A percentile compares a stretch with the other conserved stretches of the same genome.
phyloP scores from a whole-genome alignment of 495 filamentous ascomycete genomes.

The Tuber borchii region DNA sequence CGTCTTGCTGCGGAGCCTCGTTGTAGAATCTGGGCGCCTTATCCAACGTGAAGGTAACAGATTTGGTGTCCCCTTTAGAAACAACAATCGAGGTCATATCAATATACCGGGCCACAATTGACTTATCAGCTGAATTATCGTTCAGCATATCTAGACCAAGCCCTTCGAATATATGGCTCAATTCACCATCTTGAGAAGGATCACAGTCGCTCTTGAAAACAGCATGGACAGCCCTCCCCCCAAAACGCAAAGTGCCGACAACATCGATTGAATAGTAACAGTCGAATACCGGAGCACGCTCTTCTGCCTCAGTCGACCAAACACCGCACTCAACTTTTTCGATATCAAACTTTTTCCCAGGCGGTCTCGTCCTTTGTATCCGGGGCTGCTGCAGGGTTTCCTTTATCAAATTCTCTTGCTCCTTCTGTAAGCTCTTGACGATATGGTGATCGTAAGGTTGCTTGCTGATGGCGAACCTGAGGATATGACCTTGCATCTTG shows the following conservation, averaged over 20 bases:
- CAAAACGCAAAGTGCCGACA: slow-evolving; percentile 17
- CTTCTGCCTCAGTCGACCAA: slow-evolving; percentile 23
- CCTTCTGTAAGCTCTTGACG: slow-evolving; percentile 26
- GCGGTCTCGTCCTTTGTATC: neutral
- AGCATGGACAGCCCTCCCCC: neutral
- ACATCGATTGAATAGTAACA: slow-evolving; percentile 21
- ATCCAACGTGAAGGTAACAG: neutral
- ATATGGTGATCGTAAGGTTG: slow-evolving; percentile 13
- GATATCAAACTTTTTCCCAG: slow-evolving; percentile 21
- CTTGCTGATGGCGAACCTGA: slow-evolving; percentile 10
- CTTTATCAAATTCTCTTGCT: slow-evolving; percentile 6
- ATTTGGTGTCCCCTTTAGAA: neutral
- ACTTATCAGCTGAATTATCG: neutral
- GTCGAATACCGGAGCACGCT: slow-evolving; percentile 25
- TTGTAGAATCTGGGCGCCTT: neutral
- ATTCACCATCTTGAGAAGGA: slow-evolving; percentile 2
- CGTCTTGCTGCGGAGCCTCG: neutral
- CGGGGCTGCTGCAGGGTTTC: slow-evolving; percentile 4
- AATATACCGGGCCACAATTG: neutral
- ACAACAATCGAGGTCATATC: neutral
- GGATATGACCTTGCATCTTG: slow-evolving; percentile 8
- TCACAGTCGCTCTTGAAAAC: slow-evolving; percentile 14
- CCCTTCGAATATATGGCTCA: neutral
- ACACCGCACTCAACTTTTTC: slow-evolving; percentile 30
- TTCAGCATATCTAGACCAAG: neutral